Percentiles rank a stretch among this genome's conserved stretches.
Conservation (phyloP, 2,329 filamentous ascomycete species). For the Pseudogymnoascus sp. region DNA sequence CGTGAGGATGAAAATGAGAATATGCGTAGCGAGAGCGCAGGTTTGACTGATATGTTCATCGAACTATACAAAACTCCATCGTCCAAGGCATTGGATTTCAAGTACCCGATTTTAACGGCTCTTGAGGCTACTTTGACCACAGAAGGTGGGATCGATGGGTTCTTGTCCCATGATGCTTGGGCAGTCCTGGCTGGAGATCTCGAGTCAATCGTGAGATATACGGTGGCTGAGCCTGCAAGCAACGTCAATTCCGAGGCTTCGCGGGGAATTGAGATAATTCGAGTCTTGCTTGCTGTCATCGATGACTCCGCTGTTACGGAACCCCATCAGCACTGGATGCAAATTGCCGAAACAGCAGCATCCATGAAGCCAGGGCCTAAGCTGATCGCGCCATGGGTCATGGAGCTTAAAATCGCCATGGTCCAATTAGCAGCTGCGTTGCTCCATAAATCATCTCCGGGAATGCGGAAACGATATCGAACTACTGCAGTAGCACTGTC, state of each 20-base stretch:
- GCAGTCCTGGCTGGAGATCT: conserved; percentile 44
- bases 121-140: conserved; percentile 50
- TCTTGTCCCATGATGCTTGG: conserved; percentile 50
- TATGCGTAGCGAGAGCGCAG: conserved; percentile 42
- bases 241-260: conserved; percentile 28
- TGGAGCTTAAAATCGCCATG: conserved; percentile 46
- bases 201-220: conserved; percentile 34
- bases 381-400: conserved; percentile 13
- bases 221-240: conserved; percentile 17
- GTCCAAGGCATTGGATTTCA: conserved; percentile 41
- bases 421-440: conserved; percentile 50
- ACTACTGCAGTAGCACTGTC: conserved; percentile 45
- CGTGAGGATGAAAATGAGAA: conserved; percentile 58
- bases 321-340: conserved; percentile 50
- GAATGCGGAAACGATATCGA: conserved; percentile 43
- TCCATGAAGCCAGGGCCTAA: conserved; percentile 24
- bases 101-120: conserved; percentile 50
- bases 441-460: conserved; percentile 38
- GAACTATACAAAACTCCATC: conserved; percentile 46
- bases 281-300: conserved; percentile 45
- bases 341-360: conserved; percentile 44
- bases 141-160: conserved; percentile 29
- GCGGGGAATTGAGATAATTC: conserved; percentile 49
- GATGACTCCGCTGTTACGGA: conserved; percentile 39
- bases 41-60: conserved; percentile 56